phyloP scores from a whole-genome alignment of 169 alveolate species.

The Cyclospora cayetanensis region DNA sequence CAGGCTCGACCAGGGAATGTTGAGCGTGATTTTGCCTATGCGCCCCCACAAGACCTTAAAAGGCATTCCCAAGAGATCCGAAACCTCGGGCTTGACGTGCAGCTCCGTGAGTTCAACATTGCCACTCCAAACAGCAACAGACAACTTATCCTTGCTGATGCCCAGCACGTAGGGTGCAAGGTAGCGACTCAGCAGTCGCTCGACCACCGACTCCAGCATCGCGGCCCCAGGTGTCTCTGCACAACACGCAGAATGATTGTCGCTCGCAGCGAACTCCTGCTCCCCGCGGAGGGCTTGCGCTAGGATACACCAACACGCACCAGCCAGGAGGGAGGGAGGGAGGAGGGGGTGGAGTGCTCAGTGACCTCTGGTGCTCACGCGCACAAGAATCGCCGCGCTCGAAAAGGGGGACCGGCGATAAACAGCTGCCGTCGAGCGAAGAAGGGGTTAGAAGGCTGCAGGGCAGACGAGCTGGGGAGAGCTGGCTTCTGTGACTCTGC shows the following conservation, averaged over 20 bases:
- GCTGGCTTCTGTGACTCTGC: no score
- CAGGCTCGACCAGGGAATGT: slow-evolving; percentile 86
- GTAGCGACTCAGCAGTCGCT: slow-evolving; percentile 84
- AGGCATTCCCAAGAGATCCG: slow-evolving; percentile 81
- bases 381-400: no score
- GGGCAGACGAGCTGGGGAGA: no score
- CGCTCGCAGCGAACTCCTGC: no score
- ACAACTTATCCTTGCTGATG: slow-evolving; percentile 82
- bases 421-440: no score
- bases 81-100: slow-evolving; percentile 84
- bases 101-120: slow-evolving; percentile 83
- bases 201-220: slow-evolving; percentile 87
- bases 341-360: no score
- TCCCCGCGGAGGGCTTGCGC: no score
- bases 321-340: no score
- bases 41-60: slow-evolving; percentile 80
- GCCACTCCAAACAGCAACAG: slow-evolving; percentile 90
- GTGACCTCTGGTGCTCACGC: no score
- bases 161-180: slow-evolving; percentile 90
- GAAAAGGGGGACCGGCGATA: no score
- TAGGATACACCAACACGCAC: no score
- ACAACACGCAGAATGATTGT: background rate
- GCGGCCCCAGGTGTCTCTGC: background rate
- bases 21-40: slow-evolving; percentile 83
- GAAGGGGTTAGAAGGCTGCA: no score